These are phyloP conservation scores for Diutina catenulata DNA, from an alignment of 1,139 yeast genomes.

Conservation along the genomic window DNA sequence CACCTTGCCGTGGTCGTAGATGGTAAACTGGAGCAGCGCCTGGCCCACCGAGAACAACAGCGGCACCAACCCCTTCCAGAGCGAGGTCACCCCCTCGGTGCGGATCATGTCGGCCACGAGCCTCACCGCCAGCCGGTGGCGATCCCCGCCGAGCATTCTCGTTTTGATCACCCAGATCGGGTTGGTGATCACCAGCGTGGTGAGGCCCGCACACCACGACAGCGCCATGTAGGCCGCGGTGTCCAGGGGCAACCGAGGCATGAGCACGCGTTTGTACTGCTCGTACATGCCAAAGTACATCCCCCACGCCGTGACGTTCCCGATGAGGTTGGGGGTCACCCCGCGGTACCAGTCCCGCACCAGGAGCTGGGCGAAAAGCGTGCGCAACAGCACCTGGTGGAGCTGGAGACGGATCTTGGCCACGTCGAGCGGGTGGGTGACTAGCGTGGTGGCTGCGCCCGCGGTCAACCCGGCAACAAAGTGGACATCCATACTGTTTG, in stretches of 20 bases:
- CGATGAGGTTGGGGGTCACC: slow-evolving; percentile 64
- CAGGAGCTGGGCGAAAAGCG: not conserved
- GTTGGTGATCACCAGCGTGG: slow-evolving; percentile 69
- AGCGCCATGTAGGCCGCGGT: slow-evolving; percentile 24
- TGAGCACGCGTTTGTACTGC: slow-evolving; percentile 30
- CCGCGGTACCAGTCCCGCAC: slow-evolving; percentile 52
- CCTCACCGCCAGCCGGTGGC: slow-evolving; percentile 10
- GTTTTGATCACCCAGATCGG: slow-evolving; percentile 94
- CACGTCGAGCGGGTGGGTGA: slow-evolving; percentile 84
- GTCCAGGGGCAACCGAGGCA: slow-evolving; percentile 6
- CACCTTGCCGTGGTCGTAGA: slow-evolving; percentile 65
- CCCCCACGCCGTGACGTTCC: slow-evolving; percentile 85
- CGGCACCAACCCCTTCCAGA: slow-evolving; percentile 80
- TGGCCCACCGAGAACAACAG: slow-evolving; percentile 77
- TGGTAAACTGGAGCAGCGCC: slow-evolving; percentile 77
- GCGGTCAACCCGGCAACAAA: slow-evolving; percentile 70
- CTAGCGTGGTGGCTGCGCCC: slow-evolving; percentile 67
- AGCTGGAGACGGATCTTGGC: slow-evolving; percentile 72
- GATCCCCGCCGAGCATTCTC: slow-evolving; percentile 60
- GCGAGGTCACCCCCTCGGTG: slow-evolving; percentile 58
- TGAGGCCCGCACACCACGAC: slow-evolving; percentile 50
- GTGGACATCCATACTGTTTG: slow-evolving; percentile 32
- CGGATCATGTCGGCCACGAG: slow-evolving; percentile 19
- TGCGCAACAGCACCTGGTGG: not conserved
- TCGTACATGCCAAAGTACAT: slow-evolving; percentile 69